phyloP scores from a whole-genome alignment of 306 rosid genomes.

The Arachis hypogaea region DNA sequence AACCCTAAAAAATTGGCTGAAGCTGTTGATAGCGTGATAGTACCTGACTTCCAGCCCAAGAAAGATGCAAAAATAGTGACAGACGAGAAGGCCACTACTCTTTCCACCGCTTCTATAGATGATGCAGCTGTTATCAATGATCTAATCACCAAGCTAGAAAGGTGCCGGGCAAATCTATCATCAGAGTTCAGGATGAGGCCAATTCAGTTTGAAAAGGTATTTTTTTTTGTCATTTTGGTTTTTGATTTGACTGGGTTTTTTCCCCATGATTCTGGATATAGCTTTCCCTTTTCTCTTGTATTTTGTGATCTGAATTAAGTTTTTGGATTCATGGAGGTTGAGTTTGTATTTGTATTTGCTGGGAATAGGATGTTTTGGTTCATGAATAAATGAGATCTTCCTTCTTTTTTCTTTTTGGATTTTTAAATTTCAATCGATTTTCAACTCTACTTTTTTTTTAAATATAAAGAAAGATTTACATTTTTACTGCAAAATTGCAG shows the following conservation, averaged over 20 bases:
- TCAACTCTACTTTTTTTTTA: background rate
- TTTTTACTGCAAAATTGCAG: slow-evolving; percentile 51
- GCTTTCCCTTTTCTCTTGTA: slow-evolving; percentile 10
- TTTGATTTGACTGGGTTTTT: slow-evolving; percentile 3
- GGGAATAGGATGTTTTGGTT: background rate
- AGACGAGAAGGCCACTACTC: slow-evolving; percentile 87
- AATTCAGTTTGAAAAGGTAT: slow-evolving; percentile 92
- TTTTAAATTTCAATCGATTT: background rate
- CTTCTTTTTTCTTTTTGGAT: slow-evolving; percentile 7
- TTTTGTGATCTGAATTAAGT: slow-evolving; percentile 8
- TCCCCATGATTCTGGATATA: slow-evolving; percentile 19
- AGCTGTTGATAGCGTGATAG: slow-evolving; percentile 70
- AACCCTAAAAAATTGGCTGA: slow-evolving; percentile 72
- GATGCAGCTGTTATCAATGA: slow-evolving; percentile 85
- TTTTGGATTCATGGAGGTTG: slow-evolving; percentile 21
- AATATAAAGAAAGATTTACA: background rate
- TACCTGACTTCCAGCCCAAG: slow-evolving; percentile 87
- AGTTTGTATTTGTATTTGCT: slow-evolving; percentile 20
- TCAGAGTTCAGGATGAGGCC: slow-evolving; percentile 92
- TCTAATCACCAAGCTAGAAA: slow-evolving; percentile 67
- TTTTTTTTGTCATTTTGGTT: background rate
- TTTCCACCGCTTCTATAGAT: slow-evolving; percentile 74
- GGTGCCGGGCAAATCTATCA: slow-evolving; percentile 51
- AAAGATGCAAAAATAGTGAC: slow-evolving; percentile 84
- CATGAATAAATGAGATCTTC: background rate